Base-by-base conservation (phyloP, 2,329 filamentous ascomycete genomes). In the Lachnellula occidentalis region DNA sequence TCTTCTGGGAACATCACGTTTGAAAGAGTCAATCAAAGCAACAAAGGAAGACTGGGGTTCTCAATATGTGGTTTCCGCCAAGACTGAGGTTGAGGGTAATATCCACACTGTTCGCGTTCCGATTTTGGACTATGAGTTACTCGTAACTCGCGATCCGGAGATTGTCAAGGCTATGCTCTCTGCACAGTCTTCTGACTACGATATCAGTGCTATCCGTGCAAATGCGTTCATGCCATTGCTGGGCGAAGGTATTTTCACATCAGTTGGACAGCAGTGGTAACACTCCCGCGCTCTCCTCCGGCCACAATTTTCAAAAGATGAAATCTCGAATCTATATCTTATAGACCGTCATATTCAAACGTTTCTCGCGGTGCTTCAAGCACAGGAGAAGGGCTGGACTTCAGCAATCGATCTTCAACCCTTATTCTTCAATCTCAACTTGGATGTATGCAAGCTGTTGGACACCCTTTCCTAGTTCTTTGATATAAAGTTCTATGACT, bases 391-490 rank as follows among this genome's bases (percentile, higher is more conserved):
- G 57, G 69, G 77, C 58, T 67, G 69, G 8, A 58, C 51, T 7
- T 9, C 24, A 27, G 70, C 64, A 2, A 70, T 81, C 11, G 77
- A 83, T 56, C 63, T 84, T 12, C 76, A 79, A 50, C 72, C 74
- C 2, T 68, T 82, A 2, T 82, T 83, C 66, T 82, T 81, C 63
- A 71, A 73, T 51, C 70, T 82, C 24, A 81, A 79, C 0, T 72
- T 84, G 34, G 80, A 83, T 57, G 76, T 75, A 24, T 24, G 24
- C 5, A 6, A 7, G 24, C 1, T 6, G 1, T 24, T 24, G 2
- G 24, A 6, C 24, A 5, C 24, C 7, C 24, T 24, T 24, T 24
- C 7, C 24, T 24, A 24, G 24, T 24, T 27, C 9, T 9, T 27
- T 8, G 8, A 27, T 27, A 27, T 27, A 27, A 27, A 3, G 27